Evolutionary conservation across 306 rosid species (phyloP), one percentile per base, ranked within the genome.

Genomic region (Vigna nakashimae): DNA sequence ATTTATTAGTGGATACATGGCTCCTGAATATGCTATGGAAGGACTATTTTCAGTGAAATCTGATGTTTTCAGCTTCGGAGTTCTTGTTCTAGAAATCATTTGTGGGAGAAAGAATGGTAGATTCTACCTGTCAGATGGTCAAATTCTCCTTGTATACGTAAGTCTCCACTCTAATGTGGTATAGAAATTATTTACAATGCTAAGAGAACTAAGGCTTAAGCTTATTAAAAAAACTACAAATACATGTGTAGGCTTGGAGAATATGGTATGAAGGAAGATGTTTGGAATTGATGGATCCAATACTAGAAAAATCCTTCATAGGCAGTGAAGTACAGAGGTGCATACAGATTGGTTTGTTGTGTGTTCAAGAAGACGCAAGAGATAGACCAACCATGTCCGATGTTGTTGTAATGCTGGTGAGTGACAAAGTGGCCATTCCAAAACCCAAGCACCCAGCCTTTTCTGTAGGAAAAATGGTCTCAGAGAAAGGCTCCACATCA

Each of bases 361-460:
- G 53, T 49, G 53, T 49, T 15, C 89, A 89, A 42, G 83, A 86
- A 59, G 89, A 81, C 30, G 85, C 89, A 46, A 73, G 16, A 6
- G 77, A 86, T 30, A 79, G 88, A 28, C 90, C 91, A 65, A 76
- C 86, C 2, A 89, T 84, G 85, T 80, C 87, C 1, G 12, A 46
- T 11, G 79, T 88, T 48, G 79, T 82, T 12, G 77, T 58, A 4
- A 80, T 77, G 76, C 40, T 89, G n/a, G 89, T 60, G 1, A 83
- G 83, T 51, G 86, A 82, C 63, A 36, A 73, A 49, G 30, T 42
- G 38, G 51, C 26, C 32, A 86, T 89, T 72, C 88, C 89, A 4
- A 59, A 53, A 3, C 90, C 89, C 11, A 83, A 46, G 1, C 69
- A 76, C 0, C 88, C 89, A 3, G 89, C 84, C 46, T 81, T 85